Evolutionary conservation across 179 eudicot species (phyloP), one percentile per base, ranked within the genome.

Genomic region (Beta macrorhiza): DNA sequence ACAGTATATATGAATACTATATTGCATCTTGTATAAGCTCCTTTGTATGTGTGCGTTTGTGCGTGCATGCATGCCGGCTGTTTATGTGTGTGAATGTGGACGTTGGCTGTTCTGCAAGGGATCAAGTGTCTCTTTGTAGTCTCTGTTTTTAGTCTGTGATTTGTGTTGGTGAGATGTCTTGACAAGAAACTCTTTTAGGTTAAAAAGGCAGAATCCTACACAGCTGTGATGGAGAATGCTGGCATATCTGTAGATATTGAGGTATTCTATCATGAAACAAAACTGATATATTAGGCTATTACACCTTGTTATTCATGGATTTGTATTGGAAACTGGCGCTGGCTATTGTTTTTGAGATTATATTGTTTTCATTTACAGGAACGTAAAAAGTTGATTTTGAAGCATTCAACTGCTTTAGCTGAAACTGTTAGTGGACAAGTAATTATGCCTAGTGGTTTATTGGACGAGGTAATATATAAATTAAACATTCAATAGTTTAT

Each of bases 151-250:
- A 49, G 9, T 49, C 53, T 49, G 53, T 49, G 53, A 6, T 64
- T 3, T 1, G 15, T 75, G 3, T 9, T 1, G 67, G 22, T 10
- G 42, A 37, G 56, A 5, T 57, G 20, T 15, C n/a, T 74, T 65
- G 73, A 53, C 42, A 1, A 65, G 74, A 74, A 29, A 13, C 13
- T 19, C 55, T 77, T 65, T 74, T 72, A 97, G 98, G 95, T 97
- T 76, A 90, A 83, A 83, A 89, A 81, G 86, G 98, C 99, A 47
- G 99, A 97, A 84, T 88, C 93, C 78, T 94, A 97, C 88, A 72
- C 83, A 56, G 79, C 81, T 68, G 80, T 85, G 68, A 87, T 94
- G 91, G 86, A 82, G 83, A 84, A 85, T 84, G 93, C 97, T 85
- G 97, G 99, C 71, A 89, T 97, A 73, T 83, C 88, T 45, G 89